Evolutionary conservation across 768 basidiomycete genomes (phyloP).

Genomic region (Suillus discolor): DNA sequence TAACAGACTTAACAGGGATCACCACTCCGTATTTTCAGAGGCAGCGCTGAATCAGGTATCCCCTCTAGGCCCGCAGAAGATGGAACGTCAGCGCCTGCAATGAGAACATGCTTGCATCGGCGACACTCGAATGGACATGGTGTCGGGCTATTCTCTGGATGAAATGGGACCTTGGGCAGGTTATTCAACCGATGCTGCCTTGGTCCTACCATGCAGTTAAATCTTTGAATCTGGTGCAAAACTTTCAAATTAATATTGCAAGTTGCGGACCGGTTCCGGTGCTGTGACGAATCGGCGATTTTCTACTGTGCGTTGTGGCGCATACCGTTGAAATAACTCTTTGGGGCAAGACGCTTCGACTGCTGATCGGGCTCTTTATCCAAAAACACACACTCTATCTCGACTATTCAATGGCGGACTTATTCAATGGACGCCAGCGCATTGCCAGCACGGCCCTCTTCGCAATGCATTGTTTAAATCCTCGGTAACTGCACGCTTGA

Average conservation of each 20-base stretch:
- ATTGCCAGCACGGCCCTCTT: neutral
- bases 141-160: neutral
- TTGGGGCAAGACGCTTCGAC: neutral
- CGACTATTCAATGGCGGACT: neutral
- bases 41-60: neutral
- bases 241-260: neutral
- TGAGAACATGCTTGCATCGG: neutral
- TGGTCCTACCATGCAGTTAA: neutral
- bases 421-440: neutral
- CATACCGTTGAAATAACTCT: neutral
- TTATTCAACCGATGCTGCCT: neutral
- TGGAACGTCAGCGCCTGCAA: neutral
- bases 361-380: neutral
- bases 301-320: neutral
- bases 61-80: neutral
- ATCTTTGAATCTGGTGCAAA: neutral
- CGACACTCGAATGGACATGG: neutral
- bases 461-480: neutral
- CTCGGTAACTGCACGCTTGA: neutral
- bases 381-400: neutral
- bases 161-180: neutral
- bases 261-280: slow-evolving; percentile 1
- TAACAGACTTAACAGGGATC: neutral
- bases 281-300: neutral
- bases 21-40: neutral